Percentiles rank a stretch among this genome's conserved stretches.
These are phyloP conservation scores for Jaminaea rosea DNA, from an alignment of 1,284 basidiomycete genomes.

Conservation along the genomic window DNA sequence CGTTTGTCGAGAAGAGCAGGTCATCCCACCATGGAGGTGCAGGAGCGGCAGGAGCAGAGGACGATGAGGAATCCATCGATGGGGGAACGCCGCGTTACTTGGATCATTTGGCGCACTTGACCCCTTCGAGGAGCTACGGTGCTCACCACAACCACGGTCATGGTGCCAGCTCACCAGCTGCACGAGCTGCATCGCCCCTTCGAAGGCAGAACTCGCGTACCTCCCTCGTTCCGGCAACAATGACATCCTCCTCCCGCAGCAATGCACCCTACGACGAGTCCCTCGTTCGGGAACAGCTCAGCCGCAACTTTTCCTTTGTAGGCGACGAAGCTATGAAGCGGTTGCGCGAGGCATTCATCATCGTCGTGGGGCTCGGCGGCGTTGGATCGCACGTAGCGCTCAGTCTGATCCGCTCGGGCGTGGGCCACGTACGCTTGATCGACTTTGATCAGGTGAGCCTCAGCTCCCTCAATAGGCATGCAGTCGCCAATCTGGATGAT, in stretches of 20 bases:
- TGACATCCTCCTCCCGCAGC: not conserved
- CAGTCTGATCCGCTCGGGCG: slow-evolving; percentile 56
- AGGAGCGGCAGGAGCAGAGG: not conserved
- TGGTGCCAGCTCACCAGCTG: slow-evolving; percentile 14
- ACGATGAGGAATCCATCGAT: slow-evolving; percentile 11
- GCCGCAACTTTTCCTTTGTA: slow-evolving; percentile 89
- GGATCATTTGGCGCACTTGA: not conserved
- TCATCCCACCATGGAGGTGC: not conserved
- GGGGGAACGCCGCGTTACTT: slow-evolving; percentile 31
- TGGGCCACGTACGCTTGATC: slow-evolving; percentile 38
- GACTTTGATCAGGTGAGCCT: slow-evolving; percentile 50
- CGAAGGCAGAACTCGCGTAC: not conserved
- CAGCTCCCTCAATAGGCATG: slow-evolving; percentile 60
- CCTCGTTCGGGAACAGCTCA: slow-evolving; percentile 58
- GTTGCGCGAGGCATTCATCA: slow-evolving; percentile 68
- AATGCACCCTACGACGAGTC: slow-evolving; percentile 38
- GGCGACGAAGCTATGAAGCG: slow-evolving; percentile 79
- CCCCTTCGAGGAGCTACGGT: too few relatives aligned
- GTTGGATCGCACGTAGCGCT: slow-evolving; percentile 92
- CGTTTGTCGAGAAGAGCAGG: not conserved
- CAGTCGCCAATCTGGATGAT: slow-evolving; percentile 78
- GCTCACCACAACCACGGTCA: slow-evolving; percentile 13
- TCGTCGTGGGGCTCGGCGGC: slow-evolving; percentile 87
- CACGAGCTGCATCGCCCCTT: slow-evolving; percentile 13
- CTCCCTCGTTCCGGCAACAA: not conserved